Conservation (phyloP, 1,139 yeast genomes). For the Saccharomyces uvarum region DNA sequence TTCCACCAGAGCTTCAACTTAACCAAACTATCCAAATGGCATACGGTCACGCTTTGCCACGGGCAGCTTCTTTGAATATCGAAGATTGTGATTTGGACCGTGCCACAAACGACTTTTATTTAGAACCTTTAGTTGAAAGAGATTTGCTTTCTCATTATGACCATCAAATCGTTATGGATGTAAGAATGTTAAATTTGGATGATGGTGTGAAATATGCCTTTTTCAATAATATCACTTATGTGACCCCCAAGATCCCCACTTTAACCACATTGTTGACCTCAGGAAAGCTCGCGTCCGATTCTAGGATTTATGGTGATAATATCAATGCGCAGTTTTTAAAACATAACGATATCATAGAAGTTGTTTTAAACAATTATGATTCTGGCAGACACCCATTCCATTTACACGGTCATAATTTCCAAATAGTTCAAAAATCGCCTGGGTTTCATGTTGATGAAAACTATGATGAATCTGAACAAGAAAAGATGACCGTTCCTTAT, state of each 20-base stretch:
- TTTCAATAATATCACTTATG: slow-evolving; percentile 59
- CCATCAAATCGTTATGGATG: slow-evolving; percentile 48
- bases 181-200: slow-evolving; percentile 60
- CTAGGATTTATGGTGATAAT: slow-evolving; percentile 58
- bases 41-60: slow-evolving; percentile 38
- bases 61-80: slow-evolving; percentile 23
- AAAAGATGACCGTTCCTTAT: slow-evolving; percentile 36
- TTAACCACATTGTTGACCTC: slow-evolving; percentile 49
- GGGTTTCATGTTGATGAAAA: slow-evolving; percentile 33
- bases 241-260: slow-evolving; percentile 60
- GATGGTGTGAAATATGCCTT: slow-evolving; percentile 72
- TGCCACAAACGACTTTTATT: slow-evolving; percentile 49
- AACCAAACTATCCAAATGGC: slow-evolving; percentile 49
- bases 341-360: slow-evolving; percentile 54
- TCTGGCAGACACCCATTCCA: slow-evolving; percentile 79
- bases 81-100: slow-evolving; percentile 16
- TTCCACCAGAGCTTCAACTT: slow-evolving; percentile 47
- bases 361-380: slow-evolving; percentile 64
- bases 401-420: slow-evolving; percentile 73
- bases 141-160: slow-evolving; percentile 52
- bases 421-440: slow-evolving; percentile 53
- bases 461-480: slow-evolving; percentile 43
- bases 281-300: slow-evolving; percentile 40
- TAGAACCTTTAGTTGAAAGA: slow-evolving; percentile 39
- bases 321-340: slow-evolving; percentile 56